Evolutionary conservation across 2,329 filamentous ascomycete genomes (phyloP), one percentile per base, ranked within the genome.

Genomic region (Pseudodiploospora longispora): DNA sequence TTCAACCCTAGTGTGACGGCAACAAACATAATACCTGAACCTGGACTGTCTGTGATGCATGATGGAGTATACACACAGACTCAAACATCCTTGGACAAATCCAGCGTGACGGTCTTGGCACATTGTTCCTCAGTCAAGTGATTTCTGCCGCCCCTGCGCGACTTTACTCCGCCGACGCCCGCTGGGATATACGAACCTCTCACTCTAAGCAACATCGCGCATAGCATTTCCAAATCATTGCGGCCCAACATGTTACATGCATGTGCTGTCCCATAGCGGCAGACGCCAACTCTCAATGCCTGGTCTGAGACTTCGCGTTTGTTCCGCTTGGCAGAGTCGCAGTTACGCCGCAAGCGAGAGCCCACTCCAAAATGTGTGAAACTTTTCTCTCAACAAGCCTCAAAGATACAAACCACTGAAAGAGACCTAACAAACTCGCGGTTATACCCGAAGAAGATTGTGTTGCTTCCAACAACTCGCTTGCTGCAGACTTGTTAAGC

Each of bases 121-220:
- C 57, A 59, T 59, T 42, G 47, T 39, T 47, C 50, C 50, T 42
- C 46, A 52, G 55, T 60, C 57, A 60, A 60, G 57, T 59, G 58
- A 60, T 54, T 57, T 47, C 19, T 33, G 27, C 12, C 36, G 19
- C 19, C 6, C 27, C 27, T 38, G 4, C 29, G 8, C 36, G 19
- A 38, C 36, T 19, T 19, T 19, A 19, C 19, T 19, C 19, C 42
- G 50, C 46, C 46, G 49, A 47, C 45, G 48, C 47, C 47, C 30
- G 44, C 41, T 43, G 34, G 27, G 34, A 19, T 19, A 19, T 19
- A 19, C 19, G 19, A 19, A 19, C 19, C 19, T 19, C 19, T 19
- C 19, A 19, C 19, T 19, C 19, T 19, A 19, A 19, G 19, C 19
- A 19, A 19, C 19, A 51, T 48, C 46, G 32, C 36, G 41, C 50